Evolutionary conservation across 495 filamentous ascomycete species (phyloP).

Genomic region (Tuber microsphaerosporum): DNA sequence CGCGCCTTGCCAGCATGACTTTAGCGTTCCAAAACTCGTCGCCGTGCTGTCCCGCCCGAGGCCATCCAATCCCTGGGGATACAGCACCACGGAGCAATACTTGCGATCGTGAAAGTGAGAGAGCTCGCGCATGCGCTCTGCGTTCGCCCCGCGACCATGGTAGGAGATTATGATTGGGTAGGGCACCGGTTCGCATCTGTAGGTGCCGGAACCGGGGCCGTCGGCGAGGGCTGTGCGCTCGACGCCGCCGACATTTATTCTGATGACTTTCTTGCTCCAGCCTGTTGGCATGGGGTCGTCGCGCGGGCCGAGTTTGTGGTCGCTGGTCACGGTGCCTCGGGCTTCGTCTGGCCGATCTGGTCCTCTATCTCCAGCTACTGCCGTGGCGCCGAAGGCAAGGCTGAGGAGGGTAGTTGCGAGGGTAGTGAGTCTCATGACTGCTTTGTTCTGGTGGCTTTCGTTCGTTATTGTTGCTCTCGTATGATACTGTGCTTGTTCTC

Average conservation of each 20-base stretch:
- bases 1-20: slow-evolving; percentile 3
- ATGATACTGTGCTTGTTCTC: background rate
- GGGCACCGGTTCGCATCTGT: background rate
- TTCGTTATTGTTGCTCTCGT: background rate
- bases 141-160: background rate
- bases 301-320: background rate
- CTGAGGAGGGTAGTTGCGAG: background rate
- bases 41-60: background rate
- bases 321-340: background rate
- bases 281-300: background rate
- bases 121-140: background rate
- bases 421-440: background rate
- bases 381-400: background rate
- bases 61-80: background rate
- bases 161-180: slow-evolving; percentile 7
- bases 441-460: background rate
- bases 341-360: background rate
- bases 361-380: background rate
- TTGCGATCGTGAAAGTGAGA: background rate
- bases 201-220: background rate
- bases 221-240: background rate
- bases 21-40: background rate
- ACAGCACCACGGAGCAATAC: background rate
- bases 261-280: background rate
- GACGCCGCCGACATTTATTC: background rate